Evolutionary conservation across 2,329 filamentous ascomycete species (phyloP), one percentile per base, ranked within the genome.

Genomic region (Botrytis elliptica): DNA sequence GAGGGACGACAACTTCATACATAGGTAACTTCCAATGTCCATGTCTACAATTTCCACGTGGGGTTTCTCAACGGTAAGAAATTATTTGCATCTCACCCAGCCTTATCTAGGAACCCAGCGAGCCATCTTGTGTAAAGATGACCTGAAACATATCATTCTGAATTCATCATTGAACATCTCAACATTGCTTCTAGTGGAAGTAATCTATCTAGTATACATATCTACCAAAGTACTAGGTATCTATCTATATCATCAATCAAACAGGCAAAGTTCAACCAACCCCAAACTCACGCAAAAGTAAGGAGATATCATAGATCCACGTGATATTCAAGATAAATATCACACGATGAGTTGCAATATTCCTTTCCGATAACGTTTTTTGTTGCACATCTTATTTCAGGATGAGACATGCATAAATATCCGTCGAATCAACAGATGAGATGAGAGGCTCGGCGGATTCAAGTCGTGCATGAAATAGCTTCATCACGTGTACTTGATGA

Each of bases 381-480:
- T 67, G 70, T 72, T 72, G 70, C 70, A 68, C 60, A 72, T 72
- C 70, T 40, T 49, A 72, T 68, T 55, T 68, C 29, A 40, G 49
- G 49, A 72, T 72, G 70, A 72, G 70, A 72, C 63, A 67, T 72
- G 70, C 70, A 72, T 72, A 44, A 72, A 59, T 36, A 59, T 57
- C 62, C 52, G 33, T 67, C 62, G 49, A 72, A 68, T 72, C 49
- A 68, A 72, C 20, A 38, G 42, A 63, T 49, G 40, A 38, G 40
- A 64, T 46, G n/a, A 9, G 18, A 18, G n/a, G 16, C 36, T 70
- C 68, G 68, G 68, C 55, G 59, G 40, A 52, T 46, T 55, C 59
- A 72, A 67, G 62, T 72, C 62, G 70, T 72, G 70, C 70, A 72
- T 72, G 70, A 72, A 29, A 59, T 65, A 59, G 70, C 70, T 66